Conservation (phyloP, 2,329 filamentous ascomycete genomes). For the Huntiella abstrusa region DNA sequence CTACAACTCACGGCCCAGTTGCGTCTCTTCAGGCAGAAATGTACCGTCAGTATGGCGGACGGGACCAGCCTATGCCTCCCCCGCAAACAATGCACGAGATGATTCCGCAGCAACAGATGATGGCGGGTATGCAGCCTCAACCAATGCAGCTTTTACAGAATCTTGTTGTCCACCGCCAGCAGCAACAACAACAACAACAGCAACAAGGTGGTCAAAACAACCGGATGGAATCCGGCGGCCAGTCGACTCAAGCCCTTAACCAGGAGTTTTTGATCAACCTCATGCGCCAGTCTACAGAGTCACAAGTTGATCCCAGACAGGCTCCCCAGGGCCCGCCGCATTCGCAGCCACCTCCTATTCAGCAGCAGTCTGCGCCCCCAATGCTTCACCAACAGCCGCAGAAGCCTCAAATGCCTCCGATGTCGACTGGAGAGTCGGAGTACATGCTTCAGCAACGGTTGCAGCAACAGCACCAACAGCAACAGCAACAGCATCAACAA, state of each 20-base stretch:
- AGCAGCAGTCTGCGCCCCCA: slow-evolving; percentile 10
- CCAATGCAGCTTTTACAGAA: slow-evolving; percentile 41
- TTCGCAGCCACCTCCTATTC: slow-evolving; percentile 19
- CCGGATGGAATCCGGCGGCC: slow-evolving; percentile 4
- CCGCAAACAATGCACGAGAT: slow-evolving; percentile 28
- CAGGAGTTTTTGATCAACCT: slow-evolving; percentile 74
- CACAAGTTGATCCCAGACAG: slow-evolving; percentile 30
- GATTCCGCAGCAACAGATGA: slow-evolving; percentile 25
- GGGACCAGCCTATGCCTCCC: slow-evolving; percentile 19
- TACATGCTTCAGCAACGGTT: slow-evolving; percentile 13
- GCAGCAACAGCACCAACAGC: slow-evolving; percentile 16
- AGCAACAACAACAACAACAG: slow-evolving; percentile 2
- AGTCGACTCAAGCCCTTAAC: slow-evolving; percentile 37
- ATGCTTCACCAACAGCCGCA: slow-evolving; percentile 12
- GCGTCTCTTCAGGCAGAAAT: slow-evolving; percentile 6
- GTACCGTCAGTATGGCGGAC: slow-evolving; percentile 12
- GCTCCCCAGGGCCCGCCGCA: slow-evolving; percentile 31
- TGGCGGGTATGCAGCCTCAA: slow-evolving; percentile 27
- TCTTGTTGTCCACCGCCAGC: slow-evolving; percentile 28
- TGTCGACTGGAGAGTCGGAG: slow-evolving; percentile 3
- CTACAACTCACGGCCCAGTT: neutral
- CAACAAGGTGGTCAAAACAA: slow-evolving; percentile 8
- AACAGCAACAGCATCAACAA: slow-evolving; percentile 17
- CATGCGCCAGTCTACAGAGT: slow-evolving; percentile 41
- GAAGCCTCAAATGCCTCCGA: slow-evolving; percentile 8